Evolutionary conservation across 2,329 filamentous ascomycete genomes (phyloP).

Genomic region (Diaporthe caulivora): DNA sequence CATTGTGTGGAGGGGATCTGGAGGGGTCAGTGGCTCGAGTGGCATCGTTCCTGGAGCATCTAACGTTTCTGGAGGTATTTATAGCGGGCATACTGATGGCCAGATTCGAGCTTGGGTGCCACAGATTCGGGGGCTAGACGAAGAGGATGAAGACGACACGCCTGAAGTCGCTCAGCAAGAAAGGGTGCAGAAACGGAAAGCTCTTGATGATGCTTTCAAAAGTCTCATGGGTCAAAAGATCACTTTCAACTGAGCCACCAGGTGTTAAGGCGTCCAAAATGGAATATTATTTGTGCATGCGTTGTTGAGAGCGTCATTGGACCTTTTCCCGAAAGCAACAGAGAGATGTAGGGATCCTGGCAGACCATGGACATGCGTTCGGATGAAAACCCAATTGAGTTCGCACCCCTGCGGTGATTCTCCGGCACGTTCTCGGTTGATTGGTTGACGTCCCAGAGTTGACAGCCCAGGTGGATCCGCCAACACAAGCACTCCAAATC

Average conservation of each 20-base stretch:
- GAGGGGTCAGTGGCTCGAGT: conserved; percentile 65
- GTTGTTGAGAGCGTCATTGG: not conserved
- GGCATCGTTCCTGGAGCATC: conserved; percentile 72
- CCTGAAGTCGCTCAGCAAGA: conserved; percentile 60
- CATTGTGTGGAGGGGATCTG: conserved; percentile 77
- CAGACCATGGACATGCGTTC: not conserved
- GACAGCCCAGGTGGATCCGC: not conserved
- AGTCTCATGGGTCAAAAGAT: conserved; percentile 80
- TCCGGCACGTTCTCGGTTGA: conserved; percentile 10
- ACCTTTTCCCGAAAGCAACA: not conserved
- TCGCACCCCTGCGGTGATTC: not conserved
- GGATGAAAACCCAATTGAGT: conserved; percentile 11
- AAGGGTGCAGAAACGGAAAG: conserved; percentile 79
- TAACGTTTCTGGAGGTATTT: conserved; percentile 70
- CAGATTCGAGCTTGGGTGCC: conserved; percentile 85
- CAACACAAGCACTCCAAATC: not conserved
- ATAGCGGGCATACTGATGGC: conserved; percentile 87
- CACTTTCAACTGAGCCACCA: conserved; percentile 64
- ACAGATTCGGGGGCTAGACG: conserved; percentile 55
- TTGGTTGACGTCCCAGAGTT: not conserved
- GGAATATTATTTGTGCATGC: not conserved
- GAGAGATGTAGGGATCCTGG: not conserved
- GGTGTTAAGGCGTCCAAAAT: not conserved
- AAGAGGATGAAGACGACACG: conserved; percentile 57
- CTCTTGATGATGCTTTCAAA: conserved; percentile 82